Evolutionary conservation across 2,329 filamentous ascomycete species (phyloP).

Genomic region (Fusarium liriodendri): DNA sequence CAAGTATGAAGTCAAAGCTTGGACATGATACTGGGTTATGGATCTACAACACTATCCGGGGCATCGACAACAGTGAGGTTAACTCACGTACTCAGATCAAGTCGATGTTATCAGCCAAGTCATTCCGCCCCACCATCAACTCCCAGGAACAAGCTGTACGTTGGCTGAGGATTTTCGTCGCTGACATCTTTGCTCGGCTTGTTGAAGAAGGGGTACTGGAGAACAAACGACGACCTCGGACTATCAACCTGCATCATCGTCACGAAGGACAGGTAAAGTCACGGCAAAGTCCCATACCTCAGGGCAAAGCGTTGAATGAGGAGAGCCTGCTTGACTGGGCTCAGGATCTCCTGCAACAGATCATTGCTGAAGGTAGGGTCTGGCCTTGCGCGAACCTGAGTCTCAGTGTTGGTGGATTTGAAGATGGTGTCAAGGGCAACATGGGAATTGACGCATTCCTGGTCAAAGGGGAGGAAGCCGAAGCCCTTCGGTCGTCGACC

Average conservation of each 20-base stretch:
- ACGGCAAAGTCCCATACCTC: conserved; percentile 79
- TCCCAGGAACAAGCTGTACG: conserved; percentile 80
- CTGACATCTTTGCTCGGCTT: conserved; percentile 89
- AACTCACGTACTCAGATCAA: conserved; percentile 94
- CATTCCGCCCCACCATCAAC: conserved; percentile 87
- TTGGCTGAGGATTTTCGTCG: conserved; percentile 92
- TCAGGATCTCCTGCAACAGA: conserved; percentile 80
- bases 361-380: conserved; percentile 79
- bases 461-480: conserved; percentile 77
- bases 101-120: conserved; percentile 96
- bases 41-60: conserved; percentile 87
- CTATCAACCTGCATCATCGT: conserved; percentile 85
- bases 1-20: conserved; percentile 81
- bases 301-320: conserved; percentile 80
- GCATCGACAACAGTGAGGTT: conserved; percentile 88
- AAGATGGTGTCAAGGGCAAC: conserved; percentile 86
- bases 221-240: conserved; percentile 86
- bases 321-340: conserved; percentile 78
- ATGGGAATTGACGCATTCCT: conserved; percentile 88
- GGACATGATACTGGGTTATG: conserved; percentile 87
- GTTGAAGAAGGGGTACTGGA: conserved; percentile 92
- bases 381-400: conserved; percentile 96
- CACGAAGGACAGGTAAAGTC: conserved; percentile 80
- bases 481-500: conserved; percentile 45
- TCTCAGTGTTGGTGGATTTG: conserved; percentile 89